A percentile compares a stretch with the other conserved stretches of the same genome.
These are phyloP conservation scores for Chalciporus pseudorubinellus DNA, from an alignment of 768 basidiomycete genomes.

Conservation along the genomic window DNA sequence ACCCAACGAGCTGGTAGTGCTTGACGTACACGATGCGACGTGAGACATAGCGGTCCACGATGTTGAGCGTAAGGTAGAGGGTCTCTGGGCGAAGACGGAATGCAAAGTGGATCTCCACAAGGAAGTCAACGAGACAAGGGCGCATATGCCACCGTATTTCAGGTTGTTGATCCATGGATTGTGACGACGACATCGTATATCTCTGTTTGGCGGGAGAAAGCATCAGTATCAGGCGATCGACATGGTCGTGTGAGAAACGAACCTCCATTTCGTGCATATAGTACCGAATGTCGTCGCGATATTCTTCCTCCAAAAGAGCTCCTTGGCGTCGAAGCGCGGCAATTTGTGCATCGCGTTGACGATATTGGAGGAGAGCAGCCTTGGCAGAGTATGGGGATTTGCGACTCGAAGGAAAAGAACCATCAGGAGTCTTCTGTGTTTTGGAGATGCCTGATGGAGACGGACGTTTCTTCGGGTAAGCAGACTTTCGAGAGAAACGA, in stretches of 20 bases:
- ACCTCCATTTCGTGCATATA: constrained; percentile 99
- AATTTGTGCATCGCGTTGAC: constrained; percentile 68
- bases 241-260: constrained; percentile 31
- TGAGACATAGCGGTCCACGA: constrained; percentile 98
- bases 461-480: constrained; percentile 84
- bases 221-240: constrained; percentile 7
- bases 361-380: constrained; percentile 56
- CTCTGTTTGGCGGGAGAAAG: constrained; percentile 44
- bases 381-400: constrained; percentile 69
- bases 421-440: constrained; percentile 52
- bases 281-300: constrained; percentile 84
- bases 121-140: constrained; percentile 95
- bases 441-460: constrained; percentile 79
- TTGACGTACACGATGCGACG: constrained; percentile 98
- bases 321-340: constrained; percentile 68
- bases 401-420: constrained; percentile 47
- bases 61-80: constrained; percentile 96
- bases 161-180: constrained; percentile 98
- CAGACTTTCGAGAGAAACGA: constrained; percentile 58
- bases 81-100: constrained; percentile 98
- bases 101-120: constrained; percentile 97
- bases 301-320: constrained; percentile 89
- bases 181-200: constrained; percentile 84
- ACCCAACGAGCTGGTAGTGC: constrained; percentile 98
- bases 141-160: constrained; percentile 99